Conservation (phyloP, 805 yeast genomes). For the Candida koratica region DNA sequence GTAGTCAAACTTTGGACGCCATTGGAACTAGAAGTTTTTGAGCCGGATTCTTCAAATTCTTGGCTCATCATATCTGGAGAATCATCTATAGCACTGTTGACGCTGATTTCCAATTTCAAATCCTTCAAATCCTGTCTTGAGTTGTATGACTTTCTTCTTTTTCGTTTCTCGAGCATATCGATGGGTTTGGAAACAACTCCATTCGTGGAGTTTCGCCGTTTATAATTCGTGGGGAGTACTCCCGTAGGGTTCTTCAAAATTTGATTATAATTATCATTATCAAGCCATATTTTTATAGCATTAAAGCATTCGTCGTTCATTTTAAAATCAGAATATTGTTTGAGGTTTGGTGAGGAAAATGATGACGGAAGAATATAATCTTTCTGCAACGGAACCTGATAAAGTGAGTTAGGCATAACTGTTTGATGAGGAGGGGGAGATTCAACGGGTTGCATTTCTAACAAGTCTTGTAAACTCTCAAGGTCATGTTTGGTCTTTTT, state of each 20-base stretch:
- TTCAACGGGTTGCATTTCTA: slow-evolving; percentile 1
- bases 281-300: slow-evolving; percentile 36
- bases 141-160: slow-evolving; percentile 8
- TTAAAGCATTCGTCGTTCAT: slow-evolving; percentile 40
- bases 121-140: slow-evolving; percentile 6
- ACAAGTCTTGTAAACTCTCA: neutral
- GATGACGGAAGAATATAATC: slow-evolving; percentile 15
- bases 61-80: slow-evolving; percentile 7
- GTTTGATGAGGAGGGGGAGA: neutral
- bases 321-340: slow-evolving; percentile 19
- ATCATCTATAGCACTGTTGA: slow-evolving; percentile 2
- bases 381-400: slow-evolving; percentile 1
- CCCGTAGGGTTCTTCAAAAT: slow-evolving; percentile 29
- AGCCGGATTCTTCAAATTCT: slow-evolving; percentile 5
- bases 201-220: slow-evolving; percentile 24
- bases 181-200: neutral
- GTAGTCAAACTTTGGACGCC: slow-evolving; percentile 5
- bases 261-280: slow-evolving; percentile 20
- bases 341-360: slow-evolving; percentile 19
- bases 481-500: neutral
- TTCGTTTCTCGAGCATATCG: slow-evolving; percentile 6
- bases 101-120: slow-evolving; percentile 2
- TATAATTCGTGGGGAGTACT: slow-evolving; percentile 19
- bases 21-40: slow-evolving; percentile 3
- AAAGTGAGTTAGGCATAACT: slow-evolving; percentile 1